Base-by-base conservation (phyloP, 345 rosid genomes). In the Sisymbrium altissimum region DNA sequence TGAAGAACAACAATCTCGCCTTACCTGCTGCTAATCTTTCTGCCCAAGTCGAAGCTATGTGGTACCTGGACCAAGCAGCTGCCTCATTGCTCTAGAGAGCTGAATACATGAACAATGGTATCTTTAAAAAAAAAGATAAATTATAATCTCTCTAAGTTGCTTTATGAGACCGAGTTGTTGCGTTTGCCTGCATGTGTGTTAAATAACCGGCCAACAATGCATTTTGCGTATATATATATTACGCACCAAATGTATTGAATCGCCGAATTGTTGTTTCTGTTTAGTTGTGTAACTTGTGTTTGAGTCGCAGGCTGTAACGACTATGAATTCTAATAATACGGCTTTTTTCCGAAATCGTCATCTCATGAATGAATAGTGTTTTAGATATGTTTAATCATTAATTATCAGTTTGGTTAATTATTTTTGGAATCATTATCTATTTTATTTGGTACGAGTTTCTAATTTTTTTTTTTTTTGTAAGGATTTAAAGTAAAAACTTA, bases 21-120 rank as follows among this genome's bases (percentile, higher is more conserved):
- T 77, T 82, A 59, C 98, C 97, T 52, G 88, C 84, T 68, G 82
- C 80, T 52, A 70, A 83, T 82, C 91, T 89, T 64, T 76, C 83
- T 5, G 90, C 96, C 0, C 90, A 87, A 72, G 87, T 80, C 2
- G 92, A 93, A 72, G 46, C 82, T 33, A 76, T 86, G 73, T 93
- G 90, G 96, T 87, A 85, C 78, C 74, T 93, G 78, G 98, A 90
- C 86, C 83, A 81, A 68, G 90, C 59, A 25, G 97, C 98, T 3
- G 92, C 98, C 33, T 84, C 96, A 0, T 79, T 85, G 78, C 88
- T 92, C 17, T 74, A 66, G 59, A 74, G 69, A 61, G 25, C 30
- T 54, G 32, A 69, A 19, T 21, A 13, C 23, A n/a, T 33, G 32
- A 21, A 55, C 9, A 57, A 32, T 32, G 32, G 64, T 56, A 30